Base-by-base conservation (phyloP, 805 yeast genomes). In the Jamesozyma piceae region DNA sequence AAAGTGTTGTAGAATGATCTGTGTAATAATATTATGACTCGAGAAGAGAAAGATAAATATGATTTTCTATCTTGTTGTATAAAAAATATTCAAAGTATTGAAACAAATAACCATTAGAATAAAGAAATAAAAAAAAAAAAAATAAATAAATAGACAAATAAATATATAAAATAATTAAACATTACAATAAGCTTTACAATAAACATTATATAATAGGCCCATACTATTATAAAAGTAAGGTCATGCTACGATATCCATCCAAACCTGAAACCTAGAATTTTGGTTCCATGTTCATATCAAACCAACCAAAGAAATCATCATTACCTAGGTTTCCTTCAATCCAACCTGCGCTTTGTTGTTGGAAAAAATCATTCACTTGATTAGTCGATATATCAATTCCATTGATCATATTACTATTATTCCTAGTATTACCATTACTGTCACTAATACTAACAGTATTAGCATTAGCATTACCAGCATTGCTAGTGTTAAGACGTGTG, bases 241-340 rank as follows among this genome's bases (percentile, higher is more conserved):
- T 24, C 6, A 24, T 24, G 28, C 28, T 24, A 11, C 28, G 11
- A 24, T 24, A 24, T 6, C 28, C 28, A 8, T 8, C n/a, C n/a
- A n/a, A 28, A 5, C 5, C 11, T 6, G 5, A 11, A 11, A 6
- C n/a, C 61, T 48, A 75, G 53, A 77, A 77, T 46, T 74, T 80
- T 0, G 80, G 80, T 3, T 76, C 78, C 81, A 75, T 76, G 54
- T 82, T 82, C 60, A 79, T 78, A 58, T 86, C 95, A 68, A 89
- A 83, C 95, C 95, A 89, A 11, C 97, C 97, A 37, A 89, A 66
- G 54, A 89, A 82, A 58, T 89, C 97, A 56, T 89, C 97, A 11
- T 58, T 56, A 39, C 53, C 54, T n/a, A 57, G 53, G 37, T 79
- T 85, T 27, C 78, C 80, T 55, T 85, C 88, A 57, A 80, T 73